Conservation (phyloP, 441 rosid genomes). For the Adansonia gregorii region DNA sequence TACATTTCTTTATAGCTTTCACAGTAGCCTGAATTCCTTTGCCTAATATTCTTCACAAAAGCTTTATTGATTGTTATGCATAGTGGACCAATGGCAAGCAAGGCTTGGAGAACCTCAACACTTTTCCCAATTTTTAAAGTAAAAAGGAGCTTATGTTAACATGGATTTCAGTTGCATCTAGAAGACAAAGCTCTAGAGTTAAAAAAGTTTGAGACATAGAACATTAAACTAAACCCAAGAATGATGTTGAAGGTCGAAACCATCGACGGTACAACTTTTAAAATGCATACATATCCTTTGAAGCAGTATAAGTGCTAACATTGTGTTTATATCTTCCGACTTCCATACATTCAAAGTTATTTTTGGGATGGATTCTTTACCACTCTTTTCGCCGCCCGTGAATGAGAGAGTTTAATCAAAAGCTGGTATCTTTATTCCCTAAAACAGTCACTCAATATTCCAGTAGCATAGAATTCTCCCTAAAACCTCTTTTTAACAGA, state of each 20-base stretch:
- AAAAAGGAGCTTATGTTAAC: background rate
- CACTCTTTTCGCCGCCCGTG: background rate
- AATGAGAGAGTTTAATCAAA: background rate
- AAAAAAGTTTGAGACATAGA: background rate
- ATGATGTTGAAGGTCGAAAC: background rate
- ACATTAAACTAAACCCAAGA: background rate
- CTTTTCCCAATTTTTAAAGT: background rate
- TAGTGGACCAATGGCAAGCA: background rate
- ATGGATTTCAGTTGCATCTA: background rate
- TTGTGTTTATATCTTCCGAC: no score
- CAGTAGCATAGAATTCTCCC: slow-evolving; percentile 5
- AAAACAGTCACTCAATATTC: slow-evolving; percentile 10
- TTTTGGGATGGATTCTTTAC: no score
- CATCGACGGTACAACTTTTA: background rate
- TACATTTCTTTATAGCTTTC: no score
- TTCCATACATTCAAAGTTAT: no score
- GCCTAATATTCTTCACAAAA: no score
- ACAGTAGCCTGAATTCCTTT: no score
- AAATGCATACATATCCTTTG: no score
- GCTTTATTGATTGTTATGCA: background rate
- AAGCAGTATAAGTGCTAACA: no score
- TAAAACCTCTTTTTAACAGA: slow-evolving; percentile 17
- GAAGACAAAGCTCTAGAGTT: slow-evolving; percentile 1
- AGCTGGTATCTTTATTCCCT: slow-evolving; percentile 37
- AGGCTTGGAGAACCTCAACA: background rate